Base-by-base conservation (phyloP, 345 rosid genomes). In the Eutrema japonicum region DNA sequence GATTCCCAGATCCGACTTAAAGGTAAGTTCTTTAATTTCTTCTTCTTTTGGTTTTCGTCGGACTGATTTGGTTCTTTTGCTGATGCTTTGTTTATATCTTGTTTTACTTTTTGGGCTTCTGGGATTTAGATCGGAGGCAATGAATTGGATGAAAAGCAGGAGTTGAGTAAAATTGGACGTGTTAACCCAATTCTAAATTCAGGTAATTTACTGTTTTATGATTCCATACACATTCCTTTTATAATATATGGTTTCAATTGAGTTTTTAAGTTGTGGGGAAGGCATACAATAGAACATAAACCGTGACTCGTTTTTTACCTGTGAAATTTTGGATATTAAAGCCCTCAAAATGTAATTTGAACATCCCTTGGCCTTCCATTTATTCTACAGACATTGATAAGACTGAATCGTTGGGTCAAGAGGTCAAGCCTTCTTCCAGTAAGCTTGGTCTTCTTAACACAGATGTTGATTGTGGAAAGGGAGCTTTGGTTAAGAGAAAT, bases 361-460 rank as follows among this genome's bases (percentile, higher is more conserved):
- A 35, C 52, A 41, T 49, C 51, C 3, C 13, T 35, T 4, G 35
- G 16, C 26, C 5, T 3, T 50, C 8, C 37, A 32, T 40, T 32
- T 30, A 46, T 70, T 57, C 47, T 49, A 56, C 49, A 77, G 80
- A 61, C 32, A 11, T 3, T 68, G 6, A 8, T 40, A 18, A 53
- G 60, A 40, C 35, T 47, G 10, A 49, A 18, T 2, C 64, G 54
- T n/a, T 64, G 26, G 7, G 75, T 70, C 75, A 54, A 76, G 58
- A 50, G 74, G 74, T 68, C 9, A 75, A 68, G 48, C 33, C 12
- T 60, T 64, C 58, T 40, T 32, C 77, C 10, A 60, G 13, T 43
- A 48, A 72, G 45, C 74, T 88, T 51, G 87, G 77, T 79, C 88
- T 83, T 79, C 87, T 83, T 66, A 81, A 80, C 52, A 66, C 73